Conservation (phyloP, 345 rosid species). For the Salix caprea region DNA sequence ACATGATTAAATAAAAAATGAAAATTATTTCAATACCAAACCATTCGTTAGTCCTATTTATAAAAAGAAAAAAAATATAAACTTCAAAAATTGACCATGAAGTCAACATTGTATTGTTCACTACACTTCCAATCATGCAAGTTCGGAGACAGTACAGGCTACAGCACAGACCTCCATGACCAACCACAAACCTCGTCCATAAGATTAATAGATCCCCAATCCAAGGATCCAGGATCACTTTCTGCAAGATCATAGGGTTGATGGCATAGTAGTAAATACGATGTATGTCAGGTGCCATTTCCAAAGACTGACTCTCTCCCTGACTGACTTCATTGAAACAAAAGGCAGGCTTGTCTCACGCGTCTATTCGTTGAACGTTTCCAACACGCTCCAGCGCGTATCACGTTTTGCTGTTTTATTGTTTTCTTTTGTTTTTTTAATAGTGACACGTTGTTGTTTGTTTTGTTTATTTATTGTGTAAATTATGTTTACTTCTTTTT, state of each 20-base stretch:
- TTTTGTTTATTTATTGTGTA: not conserved
- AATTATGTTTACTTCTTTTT: too few species aligned
- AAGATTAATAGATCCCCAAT: not conserved
- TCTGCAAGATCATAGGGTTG: not conserved
- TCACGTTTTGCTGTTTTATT: conserved; percentile 13
- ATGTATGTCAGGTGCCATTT: conserved; percentile 19
- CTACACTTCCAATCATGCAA: not conserved
- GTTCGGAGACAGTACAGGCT: not conserved
- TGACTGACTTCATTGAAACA: conserved; percentile 26
- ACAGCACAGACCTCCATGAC: not conserved
- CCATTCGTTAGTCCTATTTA: too few species aligned
- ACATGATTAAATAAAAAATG: too few species aligned
- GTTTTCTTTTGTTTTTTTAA: not conserved
- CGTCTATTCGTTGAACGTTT: conserved; percentile 3
- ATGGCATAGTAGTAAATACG: conserved; percentile 29
- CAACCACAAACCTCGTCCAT: not conserved
- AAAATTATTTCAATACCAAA: too few species aligned
- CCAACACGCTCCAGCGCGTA: conserved; percentile 13
- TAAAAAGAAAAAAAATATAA: not conserved
- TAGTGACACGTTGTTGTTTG: not conserved
- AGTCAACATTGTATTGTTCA: not conserved
- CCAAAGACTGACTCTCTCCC: conserved; percentile 2
- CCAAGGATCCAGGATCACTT: not conserved
- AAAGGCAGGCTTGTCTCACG: conserved; percentile 8
- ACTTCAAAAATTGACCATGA: not conserved